A percentile compares a stretch with the other conserved stretches of the same genome.
Conservation (phyloP, 2,329 filamentous ascomycete genomes). For the Colletotrichum sp. region DNA sequence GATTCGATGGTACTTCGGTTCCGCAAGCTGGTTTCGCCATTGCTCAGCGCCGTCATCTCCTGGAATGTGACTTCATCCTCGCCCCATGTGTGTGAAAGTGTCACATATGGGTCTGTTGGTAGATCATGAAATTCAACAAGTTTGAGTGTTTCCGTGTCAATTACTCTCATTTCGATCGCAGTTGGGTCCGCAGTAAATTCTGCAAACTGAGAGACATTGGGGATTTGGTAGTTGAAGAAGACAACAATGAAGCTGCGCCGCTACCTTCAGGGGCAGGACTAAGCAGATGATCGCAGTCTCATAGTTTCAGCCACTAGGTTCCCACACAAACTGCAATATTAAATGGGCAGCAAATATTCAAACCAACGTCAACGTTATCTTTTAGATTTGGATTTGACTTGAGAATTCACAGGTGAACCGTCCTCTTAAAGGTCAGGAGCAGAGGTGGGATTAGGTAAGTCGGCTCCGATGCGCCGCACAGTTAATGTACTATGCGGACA, state of each 20-base stretch:
- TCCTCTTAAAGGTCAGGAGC: not conserved
- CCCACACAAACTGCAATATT: rapidly evolving
- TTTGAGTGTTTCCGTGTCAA: constrained; percentile 23
- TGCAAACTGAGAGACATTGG: not conserved
- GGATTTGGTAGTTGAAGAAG: not conserved
- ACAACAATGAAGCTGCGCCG: not conserved
- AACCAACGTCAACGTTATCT: not conserved
- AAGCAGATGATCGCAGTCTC: not conserved
- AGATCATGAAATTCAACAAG: constrained; percentile 23
- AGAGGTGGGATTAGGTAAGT: not conserved
- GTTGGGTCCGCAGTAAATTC: rapidly evolving
- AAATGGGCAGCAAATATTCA: rapidly evolving
- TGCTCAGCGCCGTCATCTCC: not conserved
- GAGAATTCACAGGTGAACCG: not conserved
- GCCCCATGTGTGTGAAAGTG: constrained; percentile 41
- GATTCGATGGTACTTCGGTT: not conserved
- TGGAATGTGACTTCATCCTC: constrained; percentile 32
- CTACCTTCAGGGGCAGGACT: not conserved
- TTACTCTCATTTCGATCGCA: constrained; percentile 24
- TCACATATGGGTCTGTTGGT: constrained; percentile 29
- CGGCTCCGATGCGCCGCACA: not conserved
- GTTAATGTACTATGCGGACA: not conserved
- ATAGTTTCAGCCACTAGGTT: not conserved
- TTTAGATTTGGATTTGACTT: not conserved
- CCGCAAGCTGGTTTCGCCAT: not conserved